These are phyloP conservation scores for Ilex aquifolium DNA, from an alignment of 257 asterid genomes.

Conservation along the genomic window DNA sequence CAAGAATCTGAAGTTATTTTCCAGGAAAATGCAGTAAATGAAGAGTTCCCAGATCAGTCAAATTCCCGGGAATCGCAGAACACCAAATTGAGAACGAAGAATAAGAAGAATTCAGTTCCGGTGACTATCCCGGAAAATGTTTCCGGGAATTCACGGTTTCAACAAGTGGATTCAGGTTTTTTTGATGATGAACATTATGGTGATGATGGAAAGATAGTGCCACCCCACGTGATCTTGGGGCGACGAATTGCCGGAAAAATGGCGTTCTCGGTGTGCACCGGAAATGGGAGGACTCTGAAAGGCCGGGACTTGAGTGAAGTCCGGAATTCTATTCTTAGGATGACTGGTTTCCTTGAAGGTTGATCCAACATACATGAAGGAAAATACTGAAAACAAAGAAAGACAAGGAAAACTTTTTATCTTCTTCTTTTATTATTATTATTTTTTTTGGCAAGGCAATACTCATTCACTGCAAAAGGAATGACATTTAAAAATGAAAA, in stretches of 20 bases:
- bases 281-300: slow-evolving; percentile 1
- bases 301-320: slow-evolving; percentile 2
- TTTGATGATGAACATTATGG: background rate
- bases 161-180: slow-evolving; percentile 19
- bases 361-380: background rate
- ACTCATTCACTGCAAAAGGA: background rate
- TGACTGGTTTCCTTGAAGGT: background rate
- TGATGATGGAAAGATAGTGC: background rate
- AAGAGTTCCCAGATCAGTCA: slow-evolving; percentile 6
- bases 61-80: slow-evolving; percentile 11
- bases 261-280: background rate
- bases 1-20: slow-evolving; percentile 66
- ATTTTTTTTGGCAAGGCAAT: no score
- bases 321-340: slow-evolving; percentile 4
- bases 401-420: background rate
- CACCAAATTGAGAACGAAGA: slow-evolving; percentile 15
- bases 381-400: background rate
- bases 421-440: background rate
- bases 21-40: slow-evolving; percentile 22
- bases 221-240: slow-evolving; percentile 1
- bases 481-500: background rate
- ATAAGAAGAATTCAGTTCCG: slow-evolving; percentile 34
- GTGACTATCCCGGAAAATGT: slow-evolving; percentile 49
- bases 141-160: slow-evolving; percentile 27
- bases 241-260: background rate